A percentile compares a stretch with the other conserved stretches of the same genome.
Conservation (phyloP, 2,329 filamentous ascomycete species). For the Penicillium digitatum region DNA sequence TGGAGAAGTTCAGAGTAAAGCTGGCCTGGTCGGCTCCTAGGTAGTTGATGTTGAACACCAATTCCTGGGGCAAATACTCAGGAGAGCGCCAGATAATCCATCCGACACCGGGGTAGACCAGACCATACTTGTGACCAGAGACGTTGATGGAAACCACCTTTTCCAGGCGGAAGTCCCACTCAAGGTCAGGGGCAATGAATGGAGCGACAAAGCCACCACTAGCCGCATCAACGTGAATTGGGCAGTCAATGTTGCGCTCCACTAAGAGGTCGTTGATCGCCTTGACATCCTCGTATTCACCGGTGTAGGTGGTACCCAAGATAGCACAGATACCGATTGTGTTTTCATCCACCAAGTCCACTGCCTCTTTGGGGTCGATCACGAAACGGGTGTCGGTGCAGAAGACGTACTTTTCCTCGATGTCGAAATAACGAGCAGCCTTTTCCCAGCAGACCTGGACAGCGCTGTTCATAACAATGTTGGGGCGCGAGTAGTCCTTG, state of each 20-base stretch:
- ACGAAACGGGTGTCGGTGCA: conserved; percentile 60
- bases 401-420: conserved; percentile 78
- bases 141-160: conserved; percentile 92
- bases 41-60: conserved; percentile 99
- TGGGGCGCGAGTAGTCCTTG: conserved; percentile 74
- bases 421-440: conserved; percentile 80
- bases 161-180: conserved; percentile 88
- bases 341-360: conserved; percentile 62
- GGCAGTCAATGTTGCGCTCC: conserved; percentile 68
- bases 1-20: conserved; percentile 96
- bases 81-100: conserved; percentile 88
- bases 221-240: conserved; percentile 92
- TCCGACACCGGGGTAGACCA: conserved; percentile 84
- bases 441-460: conserved; percentile 99
- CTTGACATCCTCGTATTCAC: conserved; percentile 93
- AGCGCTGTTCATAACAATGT: conserved; percentile 92
- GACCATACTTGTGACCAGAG: conserved; percentile 82
- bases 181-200: conserved; percentile 76
- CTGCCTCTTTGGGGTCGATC: conserved; percentile 60
- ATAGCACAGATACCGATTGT: conserved; percentile 91
- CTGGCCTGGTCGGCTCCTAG: conserved; percentile 91
- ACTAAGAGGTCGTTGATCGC: conserved; percentile 82
- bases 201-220: conserved; percentile 90
- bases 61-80: conserved; percentile 79
- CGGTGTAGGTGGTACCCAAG: conserved; percentile 89